Conservation (phyloP, 192 early-diverging fungal species). For the Coemansia asiatica region DNA sequence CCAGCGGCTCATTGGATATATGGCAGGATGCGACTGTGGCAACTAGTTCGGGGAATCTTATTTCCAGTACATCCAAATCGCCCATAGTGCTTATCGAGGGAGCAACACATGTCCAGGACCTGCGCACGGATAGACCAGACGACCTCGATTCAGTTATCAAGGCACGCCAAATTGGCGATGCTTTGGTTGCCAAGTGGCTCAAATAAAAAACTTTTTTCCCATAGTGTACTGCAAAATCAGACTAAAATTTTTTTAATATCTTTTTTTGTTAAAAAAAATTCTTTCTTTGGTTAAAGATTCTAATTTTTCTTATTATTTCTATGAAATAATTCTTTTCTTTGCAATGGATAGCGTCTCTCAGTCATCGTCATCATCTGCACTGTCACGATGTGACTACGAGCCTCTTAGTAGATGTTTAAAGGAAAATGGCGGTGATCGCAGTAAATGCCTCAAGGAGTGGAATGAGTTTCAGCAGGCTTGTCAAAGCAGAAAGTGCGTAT, state of each 20-base stretch:
- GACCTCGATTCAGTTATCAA: conserved; percentile 20
- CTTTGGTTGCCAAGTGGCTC: conserved; percentile 23
- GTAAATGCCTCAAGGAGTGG: conserved; percentile 65
- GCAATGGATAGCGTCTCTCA: background rate
- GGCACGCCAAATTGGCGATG: conserved; percentile 17
- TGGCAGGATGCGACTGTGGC: conserved; percentile 25
- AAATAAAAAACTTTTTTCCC: background rate
- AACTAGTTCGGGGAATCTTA: conserved; percentile 14
- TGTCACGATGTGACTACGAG: conserved; percentile 55
- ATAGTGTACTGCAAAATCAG: too few relatives aligned
- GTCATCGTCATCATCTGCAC: background rate
- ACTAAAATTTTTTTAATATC: too few relatives aligned
- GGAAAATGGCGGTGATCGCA: conserved; percentile 59
- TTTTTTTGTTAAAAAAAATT: too few relatives aligned
- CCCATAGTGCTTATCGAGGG: conserved; percentile 29
- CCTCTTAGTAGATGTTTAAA: conserved; percentile 61
- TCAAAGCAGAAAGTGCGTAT: conserved; percentile 48
- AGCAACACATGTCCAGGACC: conserved; percentile 28
- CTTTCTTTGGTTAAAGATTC: too few relatives aligned
- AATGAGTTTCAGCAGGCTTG: conserved; percentile 62
- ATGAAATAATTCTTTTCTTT: background rate
- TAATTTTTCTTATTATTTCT: background rate
- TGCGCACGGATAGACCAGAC: background rate
- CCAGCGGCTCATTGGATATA: conserved; percentile 22
- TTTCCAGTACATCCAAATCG: conserved; percentile 18